Conservation (phyloP, 768 basidiomycete genomes). For the Xerocomellus intermedius region DNA sequence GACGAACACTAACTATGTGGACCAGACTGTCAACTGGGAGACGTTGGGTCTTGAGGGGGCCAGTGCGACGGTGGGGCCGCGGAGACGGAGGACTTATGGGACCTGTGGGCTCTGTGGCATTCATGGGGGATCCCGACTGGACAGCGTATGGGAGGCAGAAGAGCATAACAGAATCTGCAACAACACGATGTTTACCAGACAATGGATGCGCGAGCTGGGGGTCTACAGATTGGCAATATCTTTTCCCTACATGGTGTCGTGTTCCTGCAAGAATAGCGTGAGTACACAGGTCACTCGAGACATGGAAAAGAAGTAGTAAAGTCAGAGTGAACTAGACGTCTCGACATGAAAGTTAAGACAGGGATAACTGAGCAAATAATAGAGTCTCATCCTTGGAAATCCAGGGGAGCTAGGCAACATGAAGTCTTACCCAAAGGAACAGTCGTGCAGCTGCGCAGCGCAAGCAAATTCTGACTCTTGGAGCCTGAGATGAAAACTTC, state of each 20-base stretch:
- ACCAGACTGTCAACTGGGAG: slow-evolving; percentile 32
- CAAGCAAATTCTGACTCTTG: no score
- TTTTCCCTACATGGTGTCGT: neutral
- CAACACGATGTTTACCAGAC: neutral
- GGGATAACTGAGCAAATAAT: slow-evolving; percentile 29
- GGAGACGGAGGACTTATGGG: slow-evolving; percentile 22
- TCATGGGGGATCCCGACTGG: neutral
- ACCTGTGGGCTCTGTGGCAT: slow-evolving; percentile 24
- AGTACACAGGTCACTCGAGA: neutral
- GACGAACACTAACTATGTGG: slow-evolving; percentile 48
- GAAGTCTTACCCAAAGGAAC: neutral
- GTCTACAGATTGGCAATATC: neutral
- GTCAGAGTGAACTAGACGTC: neutral
- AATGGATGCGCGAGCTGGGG: neutral
- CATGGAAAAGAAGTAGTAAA: neutral
- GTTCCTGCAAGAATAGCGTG: neutral
- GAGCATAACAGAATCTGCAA: neutral
- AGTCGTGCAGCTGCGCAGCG: neutral
- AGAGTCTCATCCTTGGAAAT: slow-evolving; percentile 18
- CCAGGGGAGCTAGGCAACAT: no score
- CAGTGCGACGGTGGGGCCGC: slow-evolving; percentile 9
- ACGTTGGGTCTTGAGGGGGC: slow-evolving; percentile 25
- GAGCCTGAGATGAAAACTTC: no score
- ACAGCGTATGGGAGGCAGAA: neutral
- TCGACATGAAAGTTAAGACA: slow-evolving; percentile 32